Evolutionary conservation across 1,284 basidiomycete genomes (phyloP).

Genomic region (Kwoniella shivajii): DNA sequence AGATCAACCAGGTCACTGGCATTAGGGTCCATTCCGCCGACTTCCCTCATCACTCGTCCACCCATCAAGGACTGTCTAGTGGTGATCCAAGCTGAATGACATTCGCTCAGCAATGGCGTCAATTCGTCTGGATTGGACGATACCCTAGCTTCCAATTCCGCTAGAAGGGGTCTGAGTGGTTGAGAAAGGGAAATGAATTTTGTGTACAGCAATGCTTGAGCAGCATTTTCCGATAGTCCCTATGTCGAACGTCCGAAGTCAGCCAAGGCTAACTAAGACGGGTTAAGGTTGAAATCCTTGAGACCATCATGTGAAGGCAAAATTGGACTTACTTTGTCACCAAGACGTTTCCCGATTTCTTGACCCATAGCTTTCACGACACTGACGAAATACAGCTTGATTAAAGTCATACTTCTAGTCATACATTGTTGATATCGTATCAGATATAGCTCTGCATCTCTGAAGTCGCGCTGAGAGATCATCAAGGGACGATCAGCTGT

Average conservation of each 20-base stretch:
- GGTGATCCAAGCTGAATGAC: slow-evolving; percentile 76
- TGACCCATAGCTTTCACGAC: slow-evolving; percentile 71
- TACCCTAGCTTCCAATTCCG: slow-evolving; percentile 79
- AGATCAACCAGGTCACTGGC: slow-evolving; percentile 81
- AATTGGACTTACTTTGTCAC: slow-evolving; percentile 64
- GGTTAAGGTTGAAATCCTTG: too few relatives aligned
- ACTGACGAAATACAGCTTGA: slow-evolving; percentile 90
- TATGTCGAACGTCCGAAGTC: slow-evolving; percentile 36
- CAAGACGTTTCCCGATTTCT: slow-evolving; percentile 71
- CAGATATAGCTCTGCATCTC: slow-evolving; percentile 86
- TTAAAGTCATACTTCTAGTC: slow-evolving; percentile 91
- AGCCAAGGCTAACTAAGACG: too few relatives aligned
- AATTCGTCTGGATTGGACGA: slow-evolving; percentile 69
- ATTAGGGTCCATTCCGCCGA: slow-evolving; percentile 73
- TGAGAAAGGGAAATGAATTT: slow-evolving; percentile 74
- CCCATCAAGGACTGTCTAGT: slow-evolving; percentile 71
- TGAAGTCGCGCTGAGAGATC: slow-evolving; percentile 72
- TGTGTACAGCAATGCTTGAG: slow-evolving; percentile 81
- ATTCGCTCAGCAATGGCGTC: slow-evolving; percentile 74
- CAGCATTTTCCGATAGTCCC: slow-evolving; percentile 79
- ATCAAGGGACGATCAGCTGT: background rate
- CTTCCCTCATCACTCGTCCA: slow-evolving; percentile 72
- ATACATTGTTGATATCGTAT: slow-evolving; percentile 93
- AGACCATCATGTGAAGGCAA: background rate
- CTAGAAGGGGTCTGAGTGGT: slow-evolving; percentile 72